A percentile compares a stretch with the other conserved stretches of the same genome.
Conservation (phyloP, 805 yeast species). For the Wickerhamiella hasegawae region DNA sequence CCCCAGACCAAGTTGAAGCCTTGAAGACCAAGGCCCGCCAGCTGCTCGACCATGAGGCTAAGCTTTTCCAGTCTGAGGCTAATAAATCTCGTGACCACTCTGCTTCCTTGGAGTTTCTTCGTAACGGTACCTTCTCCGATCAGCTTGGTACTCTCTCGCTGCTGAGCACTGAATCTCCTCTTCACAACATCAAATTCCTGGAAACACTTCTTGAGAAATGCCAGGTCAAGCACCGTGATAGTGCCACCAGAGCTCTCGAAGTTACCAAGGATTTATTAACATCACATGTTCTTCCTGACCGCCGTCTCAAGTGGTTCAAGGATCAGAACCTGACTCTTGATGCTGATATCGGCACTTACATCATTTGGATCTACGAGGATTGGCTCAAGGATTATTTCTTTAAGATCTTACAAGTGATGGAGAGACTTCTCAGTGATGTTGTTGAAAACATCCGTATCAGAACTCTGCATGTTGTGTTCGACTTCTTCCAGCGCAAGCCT, state of each 20-base stretch:
- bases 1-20: conserved; percentile 35
- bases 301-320: conserved; percentile 66
- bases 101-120: conserved; percentile 51
- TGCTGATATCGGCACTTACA: conserved; percentile 39
- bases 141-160: conserved; percentile 88
- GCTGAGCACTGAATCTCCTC: conserved; percentile 85
- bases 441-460: conserved; percentile 75
- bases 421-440: conserved; percentile 75
- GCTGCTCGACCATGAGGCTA: conserved; percentile 54
- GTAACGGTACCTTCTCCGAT: conserved; percentile 89
- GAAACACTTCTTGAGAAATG: conserved; percentile 66
- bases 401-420: conserved; percentile 59
- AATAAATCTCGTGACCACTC: conserved; percentile 72
- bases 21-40: conserved; percentile 51
- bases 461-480: conserved; percentile 61
- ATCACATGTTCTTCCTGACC: conserved; percentile 67
- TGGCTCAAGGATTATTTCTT: conserved; percentile 65
- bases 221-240: conserved; percentile 82
- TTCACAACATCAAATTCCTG: conserved; percentile 72
- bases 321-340: conserved; percentile 44
- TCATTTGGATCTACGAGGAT: conserved; percentile 77
- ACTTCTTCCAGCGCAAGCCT: conserved; percentile 68
- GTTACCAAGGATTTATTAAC: conserved; percentile 79
- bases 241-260: conserved; percentile 77
- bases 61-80: conserved; percentile 54